Conservation (phyloP, 2,329 filamentous ascomycete genomes). For the Epichloe scottii region DNA sequence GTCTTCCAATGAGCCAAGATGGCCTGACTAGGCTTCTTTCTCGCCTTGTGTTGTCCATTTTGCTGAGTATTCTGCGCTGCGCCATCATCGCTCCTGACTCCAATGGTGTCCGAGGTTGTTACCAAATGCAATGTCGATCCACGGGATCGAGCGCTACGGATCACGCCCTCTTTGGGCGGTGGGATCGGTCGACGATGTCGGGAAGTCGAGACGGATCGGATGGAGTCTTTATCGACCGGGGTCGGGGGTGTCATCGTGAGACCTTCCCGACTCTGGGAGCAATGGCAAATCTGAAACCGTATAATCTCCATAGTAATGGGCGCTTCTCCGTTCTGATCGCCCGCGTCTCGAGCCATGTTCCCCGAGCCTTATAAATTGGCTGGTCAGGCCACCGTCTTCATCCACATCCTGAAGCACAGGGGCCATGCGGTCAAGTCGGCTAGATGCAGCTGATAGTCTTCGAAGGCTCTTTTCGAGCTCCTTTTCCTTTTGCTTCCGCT, state of each 20-base stretch:
- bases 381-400: slow-evolving; percentile 51
- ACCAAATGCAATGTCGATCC: slow-evolving; percentile 83
- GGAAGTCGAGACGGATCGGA: slow-evolving; percentile 66
- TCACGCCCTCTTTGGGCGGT: slow-evolving; percentile 70
- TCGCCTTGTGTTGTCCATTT: slow-evolving; percentile 31
- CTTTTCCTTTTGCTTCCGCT: slow-evolving; percentile 73
- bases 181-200: slow-evolving; percentile 62
- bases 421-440: slow-evolving; percentile 68
- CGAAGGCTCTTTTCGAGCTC: slow-evolving; percentile 72
- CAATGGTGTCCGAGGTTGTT: slow-evolving; percentile 44
- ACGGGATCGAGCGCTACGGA: slow-evolving; percentile 57
- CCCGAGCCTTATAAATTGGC: slow-evolving; percentile 29
- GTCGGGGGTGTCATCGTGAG: slow-evolving; percentile 43
- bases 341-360: slow-evolving; percentile 52
- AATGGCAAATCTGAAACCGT: slow-evolving; percentile 63
- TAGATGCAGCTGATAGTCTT: slow-evolving; percentile 79
- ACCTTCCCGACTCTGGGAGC: slow-evolving; percentile 49
- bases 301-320: slow-evolving; percentile 49
- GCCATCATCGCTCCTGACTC: slow-evolving; percentile 15
- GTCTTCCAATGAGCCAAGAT: slow-evolving; percentile 51
- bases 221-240: slow-evolving; percentile 66
- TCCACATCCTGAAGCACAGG: slow-evolving; percentile 67
- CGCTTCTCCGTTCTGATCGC: slow-evolving; percentile 63
- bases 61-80: slow-evolving; percentile 11
- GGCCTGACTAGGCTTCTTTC: slow-evolving; percentile 44